These are phyloP conservation scores for Diplodia seriata DNA, from an alignment of 2,329 filamentous ascomycete genomes.

Conservation along the genomic window DNA sequence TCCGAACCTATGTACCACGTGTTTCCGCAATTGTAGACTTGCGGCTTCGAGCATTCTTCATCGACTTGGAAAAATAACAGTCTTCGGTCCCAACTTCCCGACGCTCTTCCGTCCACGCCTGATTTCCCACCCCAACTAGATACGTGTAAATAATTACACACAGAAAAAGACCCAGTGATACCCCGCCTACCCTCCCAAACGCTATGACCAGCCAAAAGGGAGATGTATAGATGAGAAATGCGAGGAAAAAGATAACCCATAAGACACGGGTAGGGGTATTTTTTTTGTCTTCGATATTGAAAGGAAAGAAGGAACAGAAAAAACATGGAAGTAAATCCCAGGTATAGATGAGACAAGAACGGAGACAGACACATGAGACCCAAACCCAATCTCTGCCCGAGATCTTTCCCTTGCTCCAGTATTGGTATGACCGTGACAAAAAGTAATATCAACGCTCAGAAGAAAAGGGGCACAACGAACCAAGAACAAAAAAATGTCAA, in stretches of 20 bases:
- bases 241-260: not conserved
- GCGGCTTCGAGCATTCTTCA: not conserved
- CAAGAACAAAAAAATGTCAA: not conserved
- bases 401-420: conserved; percentile 21
- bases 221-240: not conserved
- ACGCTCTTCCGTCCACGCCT: not conserved
- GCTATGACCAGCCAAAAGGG: not conserved
- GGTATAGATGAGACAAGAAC: conserved; percentile 5
- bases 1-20: not conserved
- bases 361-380: not conserved
- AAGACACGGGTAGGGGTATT: conserved; percentile 7
- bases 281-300: conserved; percentile 22
- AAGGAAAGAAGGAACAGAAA: not conserved
- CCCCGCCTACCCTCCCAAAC: not conserved
- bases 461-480: not conserved
- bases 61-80: not conserved
- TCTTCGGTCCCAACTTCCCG: not conserved
- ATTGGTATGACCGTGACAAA: conserved; percentile 11
- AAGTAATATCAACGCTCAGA: conserved; percentile 22
- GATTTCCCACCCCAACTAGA: not conserved
- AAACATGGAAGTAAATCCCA: not conserved
- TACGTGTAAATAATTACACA: conserved; percentile 6
- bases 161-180: not conserved
- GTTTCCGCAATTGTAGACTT: not conserved
- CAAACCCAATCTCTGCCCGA: conserved; percentile 14